Percentiles rank a stretch among this genome's conserved stretches.
phyloP scores from a whole-genome alignment of 257 asterid genomes.

The Lycium barbarum region DNA sequence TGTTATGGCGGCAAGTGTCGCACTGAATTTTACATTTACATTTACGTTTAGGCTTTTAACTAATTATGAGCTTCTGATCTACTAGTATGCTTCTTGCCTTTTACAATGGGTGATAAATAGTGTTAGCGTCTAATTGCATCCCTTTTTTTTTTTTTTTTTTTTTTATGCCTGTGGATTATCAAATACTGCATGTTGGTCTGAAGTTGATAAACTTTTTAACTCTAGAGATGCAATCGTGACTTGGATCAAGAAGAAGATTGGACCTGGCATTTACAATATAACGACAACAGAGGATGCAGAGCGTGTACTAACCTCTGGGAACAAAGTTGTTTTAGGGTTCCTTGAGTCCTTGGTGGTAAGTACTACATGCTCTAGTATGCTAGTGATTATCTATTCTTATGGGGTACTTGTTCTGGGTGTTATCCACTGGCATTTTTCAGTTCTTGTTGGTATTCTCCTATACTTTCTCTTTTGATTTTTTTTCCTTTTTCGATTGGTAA shows the following conservation, averaged over 20 bases:
- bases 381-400: background rate
- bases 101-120: background rate
- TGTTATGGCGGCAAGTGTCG: background rate
- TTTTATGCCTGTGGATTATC: background rate
- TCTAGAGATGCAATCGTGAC: slow-evolving; percentile 83
- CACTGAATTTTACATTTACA: background rate
- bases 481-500: background rate
- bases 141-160: background rate
- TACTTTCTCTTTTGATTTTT: background rate
- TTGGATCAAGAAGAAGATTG: slow-evolving; percentile 91
- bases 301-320: slow-evolving; percentile 61
- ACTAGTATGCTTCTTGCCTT: background rate
- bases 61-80: no score
- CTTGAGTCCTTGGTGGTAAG: slow-evolving; percentile 82
- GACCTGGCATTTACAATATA: slow-evolving; percentile 68
- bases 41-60: background rate
- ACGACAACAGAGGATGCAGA: slow-evolving; percentile 80
- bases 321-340: slow-evolving; percentile 69
- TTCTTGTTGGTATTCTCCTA: background rate
- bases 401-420: background rate
- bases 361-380: background rate
- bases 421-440: slow-evolving; percentile 7
- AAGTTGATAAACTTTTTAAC: slow-evolving; percentile 13
- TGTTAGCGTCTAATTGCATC: background rate
- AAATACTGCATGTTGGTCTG: slow-evolving; percentile 15